Conservation (phyloP, 2,329 filamentous ascomycete species). For the Diaporthe vaccinii region DNA sequence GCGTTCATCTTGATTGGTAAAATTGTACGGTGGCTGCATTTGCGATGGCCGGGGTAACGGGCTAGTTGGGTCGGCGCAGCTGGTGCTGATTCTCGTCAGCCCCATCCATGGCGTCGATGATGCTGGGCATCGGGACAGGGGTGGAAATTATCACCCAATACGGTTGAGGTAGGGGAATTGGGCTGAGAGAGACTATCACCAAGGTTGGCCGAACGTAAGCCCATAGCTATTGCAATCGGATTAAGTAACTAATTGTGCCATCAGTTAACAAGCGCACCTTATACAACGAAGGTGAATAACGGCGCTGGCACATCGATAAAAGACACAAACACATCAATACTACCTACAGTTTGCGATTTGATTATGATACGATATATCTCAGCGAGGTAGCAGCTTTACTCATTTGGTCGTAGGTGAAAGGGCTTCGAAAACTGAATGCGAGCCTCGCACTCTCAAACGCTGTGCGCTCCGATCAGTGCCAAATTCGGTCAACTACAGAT, state of each 20-base stretch:
- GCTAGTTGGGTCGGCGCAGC: background rate
- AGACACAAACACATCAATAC: background rate
- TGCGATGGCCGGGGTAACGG: background rate
- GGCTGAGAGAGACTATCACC: background rate
- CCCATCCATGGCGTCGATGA: background rate
- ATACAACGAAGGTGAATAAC: background rate
- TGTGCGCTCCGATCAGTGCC: background rate
- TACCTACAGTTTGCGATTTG: background rate
- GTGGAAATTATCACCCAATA: background rate
- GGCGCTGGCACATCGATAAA: background rate
- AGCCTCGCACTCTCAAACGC: background rate
- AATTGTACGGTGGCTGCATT: background rate
- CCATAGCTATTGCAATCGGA: no score
- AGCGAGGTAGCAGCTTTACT: background rate
- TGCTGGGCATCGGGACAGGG: background rate
- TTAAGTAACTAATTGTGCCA: background rate
- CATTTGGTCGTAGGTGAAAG: background rate
- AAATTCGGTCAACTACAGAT: background rate
- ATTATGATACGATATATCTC: background rate
- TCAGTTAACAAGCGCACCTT: background rate
- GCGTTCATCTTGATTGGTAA: background rate
- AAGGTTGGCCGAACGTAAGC: background rate
- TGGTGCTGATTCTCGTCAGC: background rate
- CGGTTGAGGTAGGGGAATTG: background rate
- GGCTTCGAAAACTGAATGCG: background rate